These are phyloP conservation scores for Macrophomina phaseolina DNA, from an alignment of 2,329 filamentous ascomycete species.

Conservation along the genomic window DNA sequence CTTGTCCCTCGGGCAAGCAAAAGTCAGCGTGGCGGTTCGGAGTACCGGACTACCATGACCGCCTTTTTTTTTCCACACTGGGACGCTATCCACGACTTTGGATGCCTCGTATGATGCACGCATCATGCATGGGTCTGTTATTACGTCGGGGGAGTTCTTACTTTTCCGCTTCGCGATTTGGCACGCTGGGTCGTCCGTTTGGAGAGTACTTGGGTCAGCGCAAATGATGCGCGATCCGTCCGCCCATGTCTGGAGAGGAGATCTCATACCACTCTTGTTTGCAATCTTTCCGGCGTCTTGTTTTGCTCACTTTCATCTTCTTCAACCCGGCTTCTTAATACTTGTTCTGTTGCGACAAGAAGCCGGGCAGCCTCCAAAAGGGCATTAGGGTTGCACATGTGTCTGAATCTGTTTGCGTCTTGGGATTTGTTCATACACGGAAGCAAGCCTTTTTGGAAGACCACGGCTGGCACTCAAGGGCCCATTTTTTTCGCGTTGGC, in stretches of 20 bases:
- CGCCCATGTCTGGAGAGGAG: constrained; percentile 21
- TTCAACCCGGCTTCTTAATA: constrained; percentile 13
- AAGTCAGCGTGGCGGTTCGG: constrained; percentile 1
- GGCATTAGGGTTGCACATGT: constrained; percentile 24
- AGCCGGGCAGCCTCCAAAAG: constrained; percentile 22
- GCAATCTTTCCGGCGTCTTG: constrained; percentile 7
- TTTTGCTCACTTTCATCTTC: not conserved
- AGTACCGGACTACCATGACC: not conserved
- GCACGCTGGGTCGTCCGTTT: constrained; percentile 26
- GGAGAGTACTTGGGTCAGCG: constrained; percentile 10
- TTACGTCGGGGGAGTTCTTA: constrained; percentile 11
- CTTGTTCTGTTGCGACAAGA: constrained; percentile 4
- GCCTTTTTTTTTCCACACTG: constrained; percentile 4
- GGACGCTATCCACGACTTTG: constrained; percentile 17
- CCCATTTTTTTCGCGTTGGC: constrained; percentile 3
- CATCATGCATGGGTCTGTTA: constrained; percentile 22
- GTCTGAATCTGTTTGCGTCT: constrained; percentile 6
- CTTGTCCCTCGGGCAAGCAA: constrained; percentile 1
- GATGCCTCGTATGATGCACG: constrained; percentile 24
- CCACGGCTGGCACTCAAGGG: constrained; percentile 15
- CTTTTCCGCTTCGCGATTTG: constrained; percentile 17
- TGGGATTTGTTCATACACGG: constrained; percentile 17
- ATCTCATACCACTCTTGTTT: constrained; percentile 8
- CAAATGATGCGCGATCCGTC: constrained; percentile 11
- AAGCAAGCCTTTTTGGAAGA: constrained; percentile 22